These are phyloP conservation scores for Lithocarpus polystachyus DNA, from an alignment of 306 rosid species.

Conservation along the genomic window DNA sequence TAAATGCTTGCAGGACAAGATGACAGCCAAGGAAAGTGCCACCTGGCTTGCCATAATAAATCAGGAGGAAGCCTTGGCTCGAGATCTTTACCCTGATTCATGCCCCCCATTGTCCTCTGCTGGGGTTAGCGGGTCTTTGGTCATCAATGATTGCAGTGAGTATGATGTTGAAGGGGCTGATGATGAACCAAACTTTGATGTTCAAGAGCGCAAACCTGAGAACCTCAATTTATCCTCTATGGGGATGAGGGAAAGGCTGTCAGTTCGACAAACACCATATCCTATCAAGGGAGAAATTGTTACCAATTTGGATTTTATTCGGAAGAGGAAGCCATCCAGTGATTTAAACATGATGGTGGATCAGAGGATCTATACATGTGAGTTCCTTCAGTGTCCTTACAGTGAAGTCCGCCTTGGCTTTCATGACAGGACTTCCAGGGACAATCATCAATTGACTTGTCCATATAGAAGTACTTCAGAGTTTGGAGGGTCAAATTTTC, in stretches of 20 bases:
- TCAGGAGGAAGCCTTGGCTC: slow-evolving; percentile 74
- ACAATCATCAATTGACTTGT: slow-evolving; percentile 60
- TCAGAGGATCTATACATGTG: slow-evolving; percentile 54
- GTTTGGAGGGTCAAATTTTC: slow-evolving; percentile 38
- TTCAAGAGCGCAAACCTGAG: slow-evolving; percentile 59
- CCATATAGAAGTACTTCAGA: slow-evolving; percentile 27
- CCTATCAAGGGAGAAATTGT: slow-evolving; percentile 52
- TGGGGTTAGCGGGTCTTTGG: slow-evolving; percentile 53
- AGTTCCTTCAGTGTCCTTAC: slow-evolving; percentile 57
- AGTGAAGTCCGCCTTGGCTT: slow-evolving; percentile 49
- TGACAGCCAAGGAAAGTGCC: slow-evolving; percentile 91
- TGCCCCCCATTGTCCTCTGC: slow-evolving; percentile 50
- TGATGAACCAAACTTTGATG: slow-evolving; percentile 50
- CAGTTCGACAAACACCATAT: slow-evolving; percentile 40
- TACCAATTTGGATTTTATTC: slow-evolving; percentile 50
- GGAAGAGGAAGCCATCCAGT: slow-evolving; percentile 57
- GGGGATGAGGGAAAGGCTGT: slow-evolving; percentile 43
- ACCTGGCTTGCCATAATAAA: slow-evolving; percentile 86
- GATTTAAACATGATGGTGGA: slow-evolving; percentile 46
- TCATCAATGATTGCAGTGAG: slow-evolving; percentile 59
- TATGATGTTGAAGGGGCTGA: slow-evolving; percentile 80
- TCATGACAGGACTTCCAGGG: slow-evolving; percentile 56
- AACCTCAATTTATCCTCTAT: slow-evolving; percentile 39
- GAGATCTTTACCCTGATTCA: slow-evolving; percentile 58
- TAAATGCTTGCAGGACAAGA: slow-evolving; percentile 82